Evolutionary conservation across 2,329 filamentous ascomycete species (phyloP), one percentile per base, ranked within the genome.

Genomic region (Pseudohalonectria lignicola): DNA sequence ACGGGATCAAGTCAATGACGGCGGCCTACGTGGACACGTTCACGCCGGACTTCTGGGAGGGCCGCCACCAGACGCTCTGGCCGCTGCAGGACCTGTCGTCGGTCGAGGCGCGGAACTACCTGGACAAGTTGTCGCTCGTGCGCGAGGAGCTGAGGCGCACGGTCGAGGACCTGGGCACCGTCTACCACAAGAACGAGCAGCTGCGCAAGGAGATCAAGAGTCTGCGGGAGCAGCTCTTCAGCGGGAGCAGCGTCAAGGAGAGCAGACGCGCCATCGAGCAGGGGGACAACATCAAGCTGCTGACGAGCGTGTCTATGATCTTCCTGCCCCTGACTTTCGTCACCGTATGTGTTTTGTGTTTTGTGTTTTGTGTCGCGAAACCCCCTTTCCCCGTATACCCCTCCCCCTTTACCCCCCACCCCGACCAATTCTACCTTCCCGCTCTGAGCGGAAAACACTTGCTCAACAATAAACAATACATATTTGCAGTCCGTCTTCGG

Each of bases 251-350:
- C 3, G 76, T 81, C 39, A 69, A 75, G 47, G 75, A 79, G 51
- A 70, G 65, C 30, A 58, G 75, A 12, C 68, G 75, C 45, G 74
- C 70, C 13, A 75, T 81, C 26, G 73, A 79, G 40, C 75, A 80
- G 50, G 74, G 76, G 2, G 67, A 76, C 43, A 77, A 78, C 48
- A 76, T 78, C 47, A 74, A 74, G 45, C 57, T 70, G 23, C 50
- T 79, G 34, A 79, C 75, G 4, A 63, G 76, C 35, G 73, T 77
- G 26, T 74, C 69, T 34, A 69, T 79, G 50, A 66, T 79, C 45
- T 78, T 78, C 49, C 58, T 79, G 16, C 75, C 74, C 2, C 54
- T 78, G 17, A 77, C 72, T 0, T 78, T 79, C 49, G 73, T 76
- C 6, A 77, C 74, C 12, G 63, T 64, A 38, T 45, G 60, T 52